Percentiles rank a stretch among this genome's conserved stretches.
Evolutionary conservation across 179 eudicot species (phyloP).

Genomic region (Heliamphora pulchella): DNA sequence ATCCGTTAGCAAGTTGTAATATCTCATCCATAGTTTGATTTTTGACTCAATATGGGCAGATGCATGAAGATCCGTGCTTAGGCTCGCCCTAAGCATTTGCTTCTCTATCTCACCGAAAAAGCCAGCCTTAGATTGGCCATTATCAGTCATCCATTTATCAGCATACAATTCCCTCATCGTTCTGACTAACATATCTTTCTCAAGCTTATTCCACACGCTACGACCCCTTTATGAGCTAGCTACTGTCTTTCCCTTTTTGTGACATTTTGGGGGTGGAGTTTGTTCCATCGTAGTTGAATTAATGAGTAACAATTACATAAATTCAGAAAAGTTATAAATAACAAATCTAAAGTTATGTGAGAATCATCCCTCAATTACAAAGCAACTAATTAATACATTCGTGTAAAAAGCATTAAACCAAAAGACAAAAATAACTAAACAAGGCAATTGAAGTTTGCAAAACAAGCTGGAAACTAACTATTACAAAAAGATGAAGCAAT

Average conservation of each 20-base stretch:
- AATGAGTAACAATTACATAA: too few relatives aligned
- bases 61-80: not conserved
- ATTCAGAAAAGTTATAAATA: too few relatives aligned
- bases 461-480: too few relatives aligned
- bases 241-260: not conserved
- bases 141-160: not conserved
- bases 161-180: not conserved
- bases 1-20: not conserved
- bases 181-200: not conserved
- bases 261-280: not conserved
- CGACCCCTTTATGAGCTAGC: not conserved
- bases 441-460: too few relatives aligned
- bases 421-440: too few relatives aligned
- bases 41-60: not conserved
- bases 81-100: not conserved
- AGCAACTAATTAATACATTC: too few relatives aligned
- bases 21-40: not conserved
- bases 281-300: too few relatives aligned
- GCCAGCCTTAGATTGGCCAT: not conserved
- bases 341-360: too few relatives aligned
- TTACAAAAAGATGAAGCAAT: too few relatives aligned
- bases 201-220: not conserved
- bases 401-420: too few relatives aligned
- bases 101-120: not conserved
- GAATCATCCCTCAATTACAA: rapidly evolving